Percentiles rank a stretch among this genome's conserved stretches.
These are phyloP conservation scores for Infundibulicybe gibba DNA, from an alignment of 768 basidiomycete species.

Conservation along the genomic window DNA sequence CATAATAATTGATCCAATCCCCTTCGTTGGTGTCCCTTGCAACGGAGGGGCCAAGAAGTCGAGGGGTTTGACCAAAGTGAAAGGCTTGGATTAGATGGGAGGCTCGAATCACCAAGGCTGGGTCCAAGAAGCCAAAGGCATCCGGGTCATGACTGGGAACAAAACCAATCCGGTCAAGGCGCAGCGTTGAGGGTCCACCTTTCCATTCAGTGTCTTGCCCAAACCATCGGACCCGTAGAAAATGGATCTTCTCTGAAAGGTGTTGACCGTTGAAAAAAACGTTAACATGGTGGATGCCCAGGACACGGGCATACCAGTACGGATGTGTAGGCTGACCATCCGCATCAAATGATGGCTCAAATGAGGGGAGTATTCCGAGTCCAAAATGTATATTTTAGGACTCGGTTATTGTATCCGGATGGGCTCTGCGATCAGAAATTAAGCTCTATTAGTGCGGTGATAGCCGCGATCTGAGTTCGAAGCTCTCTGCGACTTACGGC, in stretches of 20 bases:
- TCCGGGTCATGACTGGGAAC: slow-evolving; percentile 13
- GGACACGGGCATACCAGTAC: slow-evolving; percentile 25
- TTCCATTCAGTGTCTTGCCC: slow-evolving; percentile 6
- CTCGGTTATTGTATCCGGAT: too few relatives aligned
- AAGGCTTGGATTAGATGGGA: slow-evolving; percentile 31
- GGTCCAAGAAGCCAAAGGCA: slow-evolving; percentile 32
- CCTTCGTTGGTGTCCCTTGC: slow-evolving; percentile 8
- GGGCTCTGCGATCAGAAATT: too few relatives aligned
- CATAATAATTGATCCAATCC: slow-evolving; percentile 26
- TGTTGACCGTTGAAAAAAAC: slow-evolving; percentile 8
- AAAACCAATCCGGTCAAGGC: slow-evolving; percentile 18
- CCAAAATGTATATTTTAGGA: too few relatives aligned
- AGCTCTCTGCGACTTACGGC: too few relatives aligned
- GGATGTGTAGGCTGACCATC: slow-evolving; percentile 15
- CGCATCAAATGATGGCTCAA: slow-evolving; percentile 4
- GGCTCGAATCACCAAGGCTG: slow-evolving; percentile 23
- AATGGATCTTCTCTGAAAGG: slow-evolving; percentile 13
- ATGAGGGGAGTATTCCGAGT: slow-evolving; percentile 21
- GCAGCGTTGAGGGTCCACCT: slow-evolving; percentile 7
- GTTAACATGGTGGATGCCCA: slow-evolving; percentile 25
- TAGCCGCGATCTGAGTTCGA: too few relatives aligned
- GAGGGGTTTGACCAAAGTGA: slow-evolving; percentile 12
- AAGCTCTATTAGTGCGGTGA: too few relatives aligned
- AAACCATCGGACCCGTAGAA: slow-evolving; percentile 24
- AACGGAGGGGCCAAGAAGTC: slow-evolving; percentile 12